Conservation (phyloP, 2,329 filamentous ascomycete genomes). For the Fusarium decemcellulare region DNA sequence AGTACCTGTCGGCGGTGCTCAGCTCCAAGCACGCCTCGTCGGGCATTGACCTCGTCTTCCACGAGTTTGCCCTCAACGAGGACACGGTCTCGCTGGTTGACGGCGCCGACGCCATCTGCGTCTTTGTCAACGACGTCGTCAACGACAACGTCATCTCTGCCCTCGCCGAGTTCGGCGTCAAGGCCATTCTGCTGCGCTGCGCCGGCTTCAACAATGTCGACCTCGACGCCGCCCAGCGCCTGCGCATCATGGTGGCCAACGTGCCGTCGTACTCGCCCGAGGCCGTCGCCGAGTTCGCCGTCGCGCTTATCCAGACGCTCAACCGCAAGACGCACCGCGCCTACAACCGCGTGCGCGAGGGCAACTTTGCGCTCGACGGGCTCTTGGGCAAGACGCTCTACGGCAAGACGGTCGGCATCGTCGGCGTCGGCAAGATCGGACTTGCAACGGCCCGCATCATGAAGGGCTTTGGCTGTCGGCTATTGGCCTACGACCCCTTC, state of each 20-base stretch:
- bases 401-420: slow-evolving; percentile 76
- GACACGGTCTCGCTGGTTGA: slow-evolving; percentile 70
- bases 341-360: slow-evolving; percentile 77
- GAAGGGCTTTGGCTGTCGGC: slow-evolving; percentile 73
- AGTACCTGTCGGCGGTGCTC: slow-evolving; percentile 64
- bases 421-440: slow-evolving; percentile 77
- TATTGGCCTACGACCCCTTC: slow-evolving; percentile 74
- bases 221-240: slow-evolving; percentile 65
- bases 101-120: slow-evolving; percentile 71
- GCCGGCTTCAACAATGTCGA: slow-evolving; percentile 80
- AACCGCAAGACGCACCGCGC: slow-evolving; percentile 78
- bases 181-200: slow-evolving; percentile 74
- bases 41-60: slow-evolving; percentile 66
- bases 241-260: slow-evolving; percentile 74
- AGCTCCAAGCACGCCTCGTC: slow-evolving; percentile 49
- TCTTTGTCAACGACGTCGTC: slow-evolving; percentile 77
- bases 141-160: slow-evolving; percentile 64
- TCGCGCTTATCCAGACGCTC: slow-evolving; percentile 77
- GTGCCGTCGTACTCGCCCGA: slow-evolving; percentile 79
- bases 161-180: slow-evolving; percentile 65
- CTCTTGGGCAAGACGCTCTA: slow-evolving; percentile 72
- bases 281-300: slow-evolving; percentile 78
- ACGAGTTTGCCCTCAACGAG: slow-evolving; percentile 68
- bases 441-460: slow-evolving; percentile 73
- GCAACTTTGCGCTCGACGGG: slow-evolving; percentile 77